These are phyloP conservation scores for Fusarium sp. DNA, from an alignment of 2,329 filamentous ascomycete genomes.

Conservation along the genomic window DNA sequence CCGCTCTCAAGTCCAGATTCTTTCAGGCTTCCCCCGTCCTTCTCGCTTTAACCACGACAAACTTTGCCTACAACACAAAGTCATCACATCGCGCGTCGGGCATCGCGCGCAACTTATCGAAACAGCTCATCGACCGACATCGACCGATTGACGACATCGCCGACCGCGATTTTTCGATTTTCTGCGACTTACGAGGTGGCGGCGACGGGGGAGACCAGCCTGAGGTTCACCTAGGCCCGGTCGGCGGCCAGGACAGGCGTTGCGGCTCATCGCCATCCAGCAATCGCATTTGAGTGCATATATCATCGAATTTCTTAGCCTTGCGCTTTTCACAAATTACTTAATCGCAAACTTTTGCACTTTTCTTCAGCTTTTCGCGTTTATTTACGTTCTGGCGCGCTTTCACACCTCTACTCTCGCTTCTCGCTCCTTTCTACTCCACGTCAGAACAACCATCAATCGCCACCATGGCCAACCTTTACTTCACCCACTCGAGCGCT, in stretches of 20 bases:
- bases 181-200: conserved; percentile 54
- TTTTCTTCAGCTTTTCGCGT: conserved; percentile 45
- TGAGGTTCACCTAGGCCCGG: conserved; percentile 60
- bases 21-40: conserved; percentile 54
- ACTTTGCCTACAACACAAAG: conserved; percentile 52
- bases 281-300: conserved; percentile 47
- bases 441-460: conserved; percentile 48
- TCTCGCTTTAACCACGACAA: conserved; percentile 58
- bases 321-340: conserved; percentile 40
- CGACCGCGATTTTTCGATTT: conserved; percentile 53
- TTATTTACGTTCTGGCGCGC: conserved; percentile 40
- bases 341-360: conserved; percentile 36
- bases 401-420: conserved; percentile 40
- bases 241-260: conserved; percentile 56
- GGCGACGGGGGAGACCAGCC: conserved; percentile 59
- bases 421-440: conserved; percentile 44
- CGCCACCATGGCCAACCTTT: conserved; percentile 87
- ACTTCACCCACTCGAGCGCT: conserved; percentile 91
- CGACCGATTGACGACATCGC: conserved; percentile 49
- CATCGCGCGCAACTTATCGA: conserved; percentile 55
- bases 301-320: conserved; percentile 49
- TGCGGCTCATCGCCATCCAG: conserved; percentile 56
- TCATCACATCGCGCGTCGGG: conserved; percentile 66
- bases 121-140: conserved; percentile 43
- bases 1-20: conserved; percentile 57